Evolutionary conservation across 2,329 filamentous ascomycete genomes (phyloP), one percentile per base, ranked within the genome.

Genomic region (Mycogone perniciosa): DNA sequence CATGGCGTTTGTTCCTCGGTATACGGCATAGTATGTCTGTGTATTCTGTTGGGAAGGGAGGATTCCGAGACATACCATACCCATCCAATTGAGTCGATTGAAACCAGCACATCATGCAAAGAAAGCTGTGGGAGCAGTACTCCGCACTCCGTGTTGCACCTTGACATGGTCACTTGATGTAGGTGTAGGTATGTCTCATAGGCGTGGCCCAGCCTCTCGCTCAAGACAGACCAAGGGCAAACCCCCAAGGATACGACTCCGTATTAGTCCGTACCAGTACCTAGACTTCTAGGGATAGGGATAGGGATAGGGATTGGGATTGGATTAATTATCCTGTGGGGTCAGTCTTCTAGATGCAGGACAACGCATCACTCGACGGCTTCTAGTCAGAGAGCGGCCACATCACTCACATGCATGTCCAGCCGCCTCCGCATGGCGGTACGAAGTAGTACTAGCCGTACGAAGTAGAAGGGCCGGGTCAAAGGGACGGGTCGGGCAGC

Each of bases 301-400:
- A 34, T 34, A 34, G 33, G 11, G 33, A 34, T 7, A 35, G 7
- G 33, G 11, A 8, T 35, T 2, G 7, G 11, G 33, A 35, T 35
- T 11, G 11, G 33, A 11, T 35, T 11, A 35, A 41, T 29, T 13
- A 31, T 20, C n/a, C n/a, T 52, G 52, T 37, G 44, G 51, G 50
- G 50, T 39, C 38, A 42, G 33, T 38, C 20, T n/a, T 46, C 13
- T 38, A 20, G 31, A 55, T 48, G 54, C 54, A 56, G 48, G 53
- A 55, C 54, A 56, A 56, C 53, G 51, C 54, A 56, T 56, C 54
- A 6, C 11, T n/a, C 38, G 31, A 46, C 20, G 27, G 37, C 35
- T 20, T 34, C 50, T 31, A 41, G 45, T 42, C 35, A 38, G 35
- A 38, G 11, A 9, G 11, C 20, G 35, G 26, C 39, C 39, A 42